Evolutionary conservation across 306 rosid species (phyloP).

Genomic region (Glycine soja): DNA sequence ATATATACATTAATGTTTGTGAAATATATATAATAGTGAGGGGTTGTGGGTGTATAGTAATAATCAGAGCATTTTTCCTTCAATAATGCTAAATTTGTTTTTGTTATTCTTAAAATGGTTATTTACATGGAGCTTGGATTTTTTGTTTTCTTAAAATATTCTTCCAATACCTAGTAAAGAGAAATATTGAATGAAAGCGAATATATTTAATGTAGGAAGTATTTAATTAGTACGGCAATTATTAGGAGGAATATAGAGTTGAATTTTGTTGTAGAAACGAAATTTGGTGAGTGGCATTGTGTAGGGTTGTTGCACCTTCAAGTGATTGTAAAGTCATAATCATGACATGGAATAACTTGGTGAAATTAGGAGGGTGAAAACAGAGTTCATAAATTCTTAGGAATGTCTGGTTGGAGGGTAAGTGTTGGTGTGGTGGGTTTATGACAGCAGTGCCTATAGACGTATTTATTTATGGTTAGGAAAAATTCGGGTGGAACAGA

Average conservation of each 20-base stretch:
- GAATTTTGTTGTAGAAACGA: conserved; percentile 30
- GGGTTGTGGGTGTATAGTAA: conserved; percentile 66
- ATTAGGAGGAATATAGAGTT: conserved; percentile 27
- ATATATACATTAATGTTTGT: conserved; percentile 44
- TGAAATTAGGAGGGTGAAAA: conserved; percentile 32
- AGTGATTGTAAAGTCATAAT: conserved; percentile 25
- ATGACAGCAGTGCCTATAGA: background rate
- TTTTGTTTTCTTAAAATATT: background rate
- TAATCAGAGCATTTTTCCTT: conserved; percentile 62
- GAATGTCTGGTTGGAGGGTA: background rate
- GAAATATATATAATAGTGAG: conserved; percentile 58
- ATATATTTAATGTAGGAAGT: background rate
- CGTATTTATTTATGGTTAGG: background rate
- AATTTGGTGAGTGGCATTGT: conserved; percentile 20
- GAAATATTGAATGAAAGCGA: background rate
- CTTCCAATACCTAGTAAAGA: background rate
- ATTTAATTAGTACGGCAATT: background rate
- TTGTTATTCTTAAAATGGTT: conserved; percentile 29
- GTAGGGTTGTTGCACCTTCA: background rate
- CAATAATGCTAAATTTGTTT: conserved; percentile 46
- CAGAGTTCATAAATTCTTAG: conserved; percentile 17
- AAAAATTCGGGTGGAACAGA: background rate
- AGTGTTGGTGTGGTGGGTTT: background rate
- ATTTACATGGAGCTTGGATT: conserved; percentile 24
- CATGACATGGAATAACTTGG: background rate